Base-by-base conservation (phyloP, 2,329 filamentous ascomycete genomes). In the Paracoccidioides lutzii region DNA sequence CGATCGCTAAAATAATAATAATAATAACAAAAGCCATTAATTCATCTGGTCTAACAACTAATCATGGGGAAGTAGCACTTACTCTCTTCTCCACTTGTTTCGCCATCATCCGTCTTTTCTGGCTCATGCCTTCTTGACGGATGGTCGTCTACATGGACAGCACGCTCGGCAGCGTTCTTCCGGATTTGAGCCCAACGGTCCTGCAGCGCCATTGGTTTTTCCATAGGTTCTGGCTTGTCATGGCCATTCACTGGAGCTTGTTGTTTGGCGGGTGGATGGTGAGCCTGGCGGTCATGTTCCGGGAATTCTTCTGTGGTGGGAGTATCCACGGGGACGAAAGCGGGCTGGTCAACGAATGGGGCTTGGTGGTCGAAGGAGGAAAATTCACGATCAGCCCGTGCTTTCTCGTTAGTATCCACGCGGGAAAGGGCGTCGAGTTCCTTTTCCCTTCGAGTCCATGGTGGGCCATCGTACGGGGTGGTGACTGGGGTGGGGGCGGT, bases 171-270 rank as follows among this genome's bases (percentile, higher is more conserved):
- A 9, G 93, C 93, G 65, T 96, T 96, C 77, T 90, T 91, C 61
- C 90, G 83, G 62, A 97, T 96, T 71, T 95, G 89, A 0, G 91
- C 91, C 93, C 93, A 98, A 55, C 91, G 84, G 67, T 96, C 90
- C 60, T 86, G 78, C 3, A 76, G 75, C 28, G 56, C 51, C 15
- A 54, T 33, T 32, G 53, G 46, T 28, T 61, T 58, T 8, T 65
- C 62, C n/a, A 10, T 28, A 10, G 12, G 10, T 41, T 63, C 59
- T 22, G 49, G 46, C n/a, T 42, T 49, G 14, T 63, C 59, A 28
- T 61, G 55, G 32, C 59, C 58, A 55, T 61, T 62, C 6, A 60
- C 58, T 41, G 49, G 35, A 3, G 42, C 28, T 38, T 7, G 33
- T 46, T 38, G 22, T 48, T 43, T 46, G 10, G n/a, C 43, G 22